Evolutionary conservation across 164 flowering plant species (phyloP).

Genomic region (Euptelea pleiosperma): DNA sequence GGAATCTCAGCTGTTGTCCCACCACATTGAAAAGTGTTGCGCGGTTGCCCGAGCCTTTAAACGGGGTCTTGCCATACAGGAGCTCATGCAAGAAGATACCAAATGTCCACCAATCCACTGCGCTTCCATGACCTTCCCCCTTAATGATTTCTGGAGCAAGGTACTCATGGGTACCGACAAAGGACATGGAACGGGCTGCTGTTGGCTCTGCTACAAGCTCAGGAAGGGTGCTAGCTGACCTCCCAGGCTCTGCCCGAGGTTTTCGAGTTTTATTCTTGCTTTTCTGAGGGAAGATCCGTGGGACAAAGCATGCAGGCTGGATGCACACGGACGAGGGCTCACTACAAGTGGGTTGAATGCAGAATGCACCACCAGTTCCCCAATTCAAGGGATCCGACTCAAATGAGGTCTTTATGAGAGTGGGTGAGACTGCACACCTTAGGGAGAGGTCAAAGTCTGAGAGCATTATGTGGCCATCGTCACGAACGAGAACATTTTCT

Average conservation of each 20-base stretch:
- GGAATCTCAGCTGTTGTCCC: slow-evolving; percentile 67
- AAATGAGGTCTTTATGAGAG: slow-evolving; percentile 48
- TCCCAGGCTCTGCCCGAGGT: slow-evolving; percentile 33
- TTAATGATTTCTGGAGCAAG: too few relatives aligned
- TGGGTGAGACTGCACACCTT: slow-evolving; percentile 71
- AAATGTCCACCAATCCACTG: slow-evolving; percentile 92
- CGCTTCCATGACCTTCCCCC: slow-evolving; percentile 88
- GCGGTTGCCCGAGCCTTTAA: slow-evolving; percentile 78
- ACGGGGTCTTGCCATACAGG: slow-evolving; percentile 72
- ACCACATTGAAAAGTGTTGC: slow-evolving; percentile 83
- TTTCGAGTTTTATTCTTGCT: slow-evolving; percentile 48
- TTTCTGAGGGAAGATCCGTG: slow-evolving; percentile 57
- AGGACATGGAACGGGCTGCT: slow-evolving; percentile 78
- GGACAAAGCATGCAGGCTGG: slow-evolving; percentile 74
- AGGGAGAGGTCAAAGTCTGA: too few relatives aligned
- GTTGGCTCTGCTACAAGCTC: slow-evolving; percentile 88
- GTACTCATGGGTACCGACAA: slow-evolving; percentile 79
- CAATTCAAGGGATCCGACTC: slow-evolving; percentile 48
- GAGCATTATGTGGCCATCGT: slow-evolving; percentile 86
- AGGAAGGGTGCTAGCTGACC: slow-evolving; percentile 40
- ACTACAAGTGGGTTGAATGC: slow-evolving; percentile 67
- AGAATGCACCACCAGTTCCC: slow-evolving; percentile 50
- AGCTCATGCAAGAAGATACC: slow-evolving; percentile 78
- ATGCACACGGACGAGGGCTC: slow-evolving; percentile 66
- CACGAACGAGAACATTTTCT: slow-evolving; percentile 77